Evolutionary conservation across 1,284 basidiomycete genomes (phyloP), one percentile per base, ranked within the genome.

Genomic region (Rhodotorula sp.): DNA sequence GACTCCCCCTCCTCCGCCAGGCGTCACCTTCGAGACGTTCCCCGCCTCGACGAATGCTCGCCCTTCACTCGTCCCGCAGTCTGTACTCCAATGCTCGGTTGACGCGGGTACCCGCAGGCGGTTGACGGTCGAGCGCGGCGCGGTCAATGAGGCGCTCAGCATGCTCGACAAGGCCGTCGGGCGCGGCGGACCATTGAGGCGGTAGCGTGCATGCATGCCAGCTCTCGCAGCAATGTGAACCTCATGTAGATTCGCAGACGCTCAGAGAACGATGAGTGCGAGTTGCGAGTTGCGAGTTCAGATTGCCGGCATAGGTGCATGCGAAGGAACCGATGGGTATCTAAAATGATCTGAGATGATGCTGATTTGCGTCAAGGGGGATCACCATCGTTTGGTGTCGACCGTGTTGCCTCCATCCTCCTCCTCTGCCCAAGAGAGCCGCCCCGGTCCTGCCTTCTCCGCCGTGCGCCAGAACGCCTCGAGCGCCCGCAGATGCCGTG

Each of bases 111-210:
- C 65, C 52, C 24, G 73, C 53, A 67, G 67, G 61, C 44, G 70
- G 15, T 65, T 71, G 52, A 76, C 74, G 49, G 74, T 77, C 36
- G 71, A 76, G 51, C 61, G 71, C 15, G 71, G 74, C 8, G 76
- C 73, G 2, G 71, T 77, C 36, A 68, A 76, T 36, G 74, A 78
- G 56, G 76, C 76, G 32, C 65, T 78, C 11, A 61, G 67, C 29
- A 22, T 77, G 6, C 66, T 78, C 19, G 75, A 78, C 48, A 36
- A 64, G 1, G 71, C 67, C 0, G 66, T 62, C 7, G 67, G 46
- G 24, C 52, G 66, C 8, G 66, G 66, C 9, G 66, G 68, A 4
- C 27, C 60, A 5, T 27, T 66, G 11, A 48, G 59, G 51, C 64
- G 34, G 27, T 70, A 49, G 48, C 39, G n/a, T n/a, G n/a, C 1